Conservation (phyloP, 2,329 filamentous ascomycete species). For the Chaetomium globosum region DNA sequence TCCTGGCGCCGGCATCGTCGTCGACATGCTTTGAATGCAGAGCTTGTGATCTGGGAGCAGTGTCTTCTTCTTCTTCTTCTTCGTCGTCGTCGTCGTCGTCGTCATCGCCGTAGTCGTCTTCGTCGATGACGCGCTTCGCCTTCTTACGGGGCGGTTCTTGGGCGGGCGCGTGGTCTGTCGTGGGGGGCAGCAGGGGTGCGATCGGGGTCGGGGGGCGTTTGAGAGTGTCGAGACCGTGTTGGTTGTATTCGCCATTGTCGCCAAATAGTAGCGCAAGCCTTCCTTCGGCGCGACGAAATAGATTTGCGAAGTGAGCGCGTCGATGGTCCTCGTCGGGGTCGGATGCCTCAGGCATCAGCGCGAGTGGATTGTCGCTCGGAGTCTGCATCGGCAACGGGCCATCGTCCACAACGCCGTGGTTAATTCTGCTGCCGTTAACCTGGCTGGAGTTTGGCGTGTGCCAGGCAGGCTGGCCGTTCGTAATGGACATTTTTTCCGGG, state of each 20-base stretch:
- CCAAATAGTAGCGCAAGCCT: constrained; percentile 76
- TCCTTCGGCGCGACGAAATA: constrained; percentile 76
- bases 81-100: constrained; percentile 74
- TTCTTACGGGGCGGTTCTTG: constrained; percentile 70
- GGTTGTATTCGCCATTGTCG: constrained; percentile 58
- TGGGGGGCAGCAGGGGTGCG: constrained; percentile 52
- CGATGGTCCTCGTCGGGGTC: constrained; percentile 70
- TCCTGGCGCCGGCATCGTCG: constrained; percentile 57
- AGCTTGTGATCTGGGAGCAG: constrained; percentile 52
- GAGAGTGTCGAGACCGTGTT: constrained; percentile 57
- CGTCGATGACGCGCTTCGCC: constrained; percentile 75
- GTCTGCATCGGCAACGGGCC: constrained; percentile 54
- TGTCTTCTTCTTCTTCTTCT: constrained; percentile 67
- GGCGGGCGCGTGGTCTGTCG: constrained; percentile 62
- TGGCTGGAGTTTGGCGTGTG: constrained; percentile 58
- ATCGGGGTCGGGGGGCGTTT: constrained; percentile 44
- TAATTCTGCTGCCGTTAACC: constrained; percentile 52
- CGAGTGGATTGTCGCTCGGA: constrained; percentile 49
- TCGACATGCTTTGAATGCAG: constrained; percentile 54
- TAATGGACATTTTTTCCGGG: constrained; percentile 64
- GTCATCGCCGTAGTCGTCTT: constrained; percentile 85
- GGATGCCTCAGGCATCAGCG: constrained; percentile 64
- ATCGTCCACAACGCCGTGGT: constrained; percentile 65
- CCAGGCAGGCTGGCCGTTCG: constrained; percentile 68
- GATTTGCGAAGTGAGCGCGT: constrained; percentile 72